A percentile compares a stretch with the other conserved stretches of the same genome.
Conservation (phyloP, 2,329 filamentous ascomycete genomes). For the Phialophora expanda region DNA sequence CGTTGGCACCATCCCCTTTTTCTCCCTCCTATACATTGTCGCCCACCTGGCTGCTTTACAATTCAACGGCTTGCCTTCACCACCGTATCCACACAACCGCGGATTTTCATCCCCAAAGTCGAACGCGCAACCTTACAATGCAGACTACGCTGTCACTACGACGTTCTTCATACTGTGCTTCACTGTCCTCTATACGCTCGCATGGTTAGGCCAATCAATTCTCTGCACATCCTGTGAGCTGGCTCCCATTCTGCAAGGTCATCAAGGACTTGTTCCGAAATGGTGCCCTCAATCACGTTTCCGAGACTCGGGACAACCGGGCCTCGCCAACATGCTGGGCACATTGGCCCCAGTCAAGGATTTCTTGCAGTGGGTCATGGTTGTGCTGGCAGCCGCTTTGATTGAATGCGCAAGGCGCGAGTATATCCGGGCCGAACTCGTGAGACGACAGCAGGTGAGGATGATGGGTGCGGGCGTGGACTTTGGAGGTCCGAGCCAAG, state of each 20-base stretch:
- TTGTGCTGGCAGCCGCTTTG: conserved; percentile 23
- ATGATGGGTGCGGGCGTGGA: conserved; percentile 26
- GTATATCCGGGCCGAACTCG: conserved; percentile 26
- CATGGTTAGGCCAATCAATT: conserved; percentile 30
- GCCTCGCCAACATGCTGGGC: conserved; percentile 59
- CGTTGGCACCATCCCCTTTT: conserved; percentile 28
- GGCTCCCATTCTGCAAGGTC: conserved; percentile 33
- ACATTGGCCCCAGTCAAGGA: conserved; percentile 46
- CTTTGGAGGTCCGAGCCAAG: conserved; percentile 26
- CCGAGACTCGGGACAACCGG: conserved; percentile 26
- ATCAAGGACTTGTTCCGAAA: conserved; percentile 30
- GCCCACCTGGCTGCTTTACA: conserved; percentile 32
- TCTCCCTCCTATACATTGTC: conserved; percentile 32
- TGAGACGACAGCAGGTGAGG: conserved; percentile 19
- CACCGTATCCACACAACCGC: conserved; percentile 13
- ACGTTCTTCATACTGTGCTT: conserved; percentile 32
- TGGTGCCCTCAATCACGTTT: conserved; percentile 38
- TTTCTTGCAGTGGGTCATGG: conserved; percentile 34
- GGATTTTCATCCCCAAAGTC: conserved; percentile 1
- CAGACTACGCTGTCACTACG: conserved; percentile 25
- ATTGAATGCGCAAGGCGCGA: conserved; percentile 35
- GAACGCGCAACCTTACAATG: conserved; percentile 19
- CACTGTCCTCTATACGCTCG: conserved; percentile 27
- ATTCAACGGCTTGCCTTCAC: conserved; percentile 31
- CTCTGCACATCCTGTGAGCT: conserved; percentile 37